A percentile compares a stretch with the other conserved stretches of the same genome.
Conservation (phyloP, 306 rosid genomes). For the Sicyos edulis region DNA sequence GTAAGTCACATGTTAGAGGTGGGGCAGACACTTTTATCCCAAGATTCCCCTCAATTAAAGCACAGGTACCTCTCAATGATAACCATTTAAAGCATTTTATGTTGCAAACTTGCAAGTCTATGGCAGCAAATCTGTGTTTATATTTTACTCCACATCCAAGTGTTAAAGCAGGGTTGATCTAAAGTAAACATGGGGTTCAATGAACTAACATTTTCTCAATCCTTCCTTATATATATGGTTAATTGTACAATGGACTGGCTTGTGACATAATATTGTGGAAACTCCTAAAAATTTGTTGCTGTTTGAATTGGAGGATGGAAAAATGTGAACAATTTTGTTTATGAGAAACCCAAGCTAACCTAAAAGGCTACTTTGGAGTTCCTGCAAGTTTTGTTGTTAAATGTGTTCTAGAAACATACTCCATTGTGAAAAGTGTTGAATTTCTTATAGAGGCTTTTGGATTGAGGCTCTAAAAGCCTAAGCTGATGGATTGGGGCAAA, state of each 20-base stretch:
- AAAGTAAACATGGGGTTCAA: neutral
- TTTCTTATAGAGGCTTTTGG: no score
- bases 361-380: neutral
- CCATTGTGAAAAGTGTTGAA: no score
- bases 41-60: slow-evolving; percentile 47
- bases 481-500: no score
- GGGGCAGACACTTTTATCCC: slow-evolving; percentile 40
- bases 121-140: neutral
- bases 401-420: neutral
- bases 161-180: neutral
- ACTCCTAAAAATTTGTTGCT: neutral
- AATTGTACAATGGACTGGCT: neutral
- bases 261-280: neutral
- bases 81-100: slow-evolving; percentile 1
- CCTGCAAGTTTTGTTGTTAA: neutral
- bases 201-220: neutral
- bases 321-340: neutral
- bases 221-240: neutral
- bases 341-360: neutral
- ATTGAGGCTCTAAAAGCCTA: no score
- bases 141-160: neutral
- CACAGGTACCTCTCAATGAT: slow-evolving; percentile 35
- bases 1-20: slow-evolving; percentile 65
- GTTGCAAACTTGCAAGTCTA: slow-evolving; percentile 8
- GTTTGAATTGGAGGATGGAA: neutral